phyloP scores from a whole-genome alignment of 768 basidiomycete species.

The Trametes cinnabarina region DNA sequence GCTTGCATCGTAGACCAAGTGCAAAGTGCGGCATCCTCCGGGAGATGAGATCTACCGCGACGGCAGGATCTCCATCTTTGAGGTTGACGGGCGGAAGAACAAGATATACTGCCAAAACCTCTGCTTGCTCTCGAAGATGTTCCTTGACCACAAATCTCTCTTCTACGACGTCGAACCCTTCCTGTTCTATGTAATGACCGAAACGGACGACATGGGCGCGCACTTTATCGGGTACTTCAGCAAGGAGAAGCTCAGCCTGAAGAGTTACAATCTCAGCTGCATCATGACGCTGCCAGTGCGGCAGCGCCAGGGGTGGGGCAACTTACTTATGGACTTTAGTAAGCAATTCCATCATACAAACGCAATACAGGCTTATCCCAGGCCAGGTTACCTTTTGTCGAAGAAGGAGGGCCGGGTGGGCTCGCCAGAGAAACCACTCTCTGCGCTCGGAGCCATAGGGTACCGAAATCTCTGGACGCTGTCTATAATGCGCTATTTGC shows the following conservation, averaged over 20 bases:
- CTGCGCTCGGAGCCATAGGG: conserved; percentile 87
- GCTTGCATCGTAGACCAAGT: conserved; percentile 68
- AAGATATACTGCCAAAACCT: conserved; percentile 99
- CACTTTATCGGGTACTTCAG: conserved; percentile 98
- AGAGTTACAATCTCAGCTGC: conserved; percentile 97
- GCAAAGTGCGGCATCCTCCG: conserved; percentile 91
- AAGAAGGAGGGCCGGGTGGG: conserved; percentile 91
- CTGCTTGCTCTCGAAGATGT: conserved; percentile 97
- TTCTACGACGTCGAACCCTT: conserved; percentile 99
- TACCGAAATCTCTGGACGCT: conserved; percentile 96
- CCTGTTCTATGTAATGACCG: conserved; percentile 96
- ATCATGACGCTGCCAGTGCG: conserved; percentile 98
- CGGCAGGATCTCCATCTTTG: conserved; percentile 84
- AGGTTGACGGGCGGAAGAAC: conserved; percentile 97
- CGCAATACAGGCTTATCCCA: background rate
- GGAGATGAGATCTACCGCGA: conserved; percentile 99
- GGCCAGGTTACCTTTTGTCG: conserved; percentile 88
- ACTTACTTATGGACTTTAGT: conserved; percentile 98
- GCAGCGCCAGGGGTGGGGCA: conserved; percentile 96
- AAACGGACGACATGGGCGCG: conserved; percentile 84
- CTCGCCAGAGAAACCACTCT: conserved; percentile 95
- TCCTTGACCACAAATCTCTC: conserved; percentile 96
- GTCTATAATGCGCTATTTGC: conserved; percentile 77
- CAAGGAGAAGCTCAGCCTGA: conserved; percentile 96
- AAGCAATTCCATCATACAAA: conserved; percentile 34